Evolutionary conservation across 2,329 filamentous ascomycete species (phyloP).

Genomic region (Sporothrix dimorphospora): DNA sequence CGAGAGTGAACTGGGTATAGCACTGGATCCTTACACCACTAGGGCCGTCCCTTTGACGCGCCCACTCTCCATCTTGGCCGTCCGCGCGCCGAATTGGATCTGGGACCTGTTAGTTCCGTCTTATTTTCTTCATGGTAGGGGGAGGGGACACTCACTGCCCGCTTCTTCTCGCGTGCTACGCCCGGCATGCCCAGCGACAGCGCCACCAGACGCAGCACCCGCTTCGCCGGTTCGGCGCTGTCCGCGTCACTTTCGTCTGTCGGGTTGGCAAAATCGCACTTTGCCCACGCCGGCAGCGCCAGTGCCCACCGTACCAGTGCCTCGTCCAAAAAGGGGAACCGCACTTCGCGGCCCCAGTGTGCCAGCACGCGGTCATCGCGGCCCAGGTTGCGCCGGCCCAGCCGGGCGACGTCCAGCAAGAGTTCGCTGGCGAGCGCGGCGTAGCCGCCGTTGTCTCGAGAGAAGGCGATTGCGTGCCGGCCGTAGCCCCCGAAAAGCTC

Average conservation of each 20-base stretch:
- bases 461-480: slow-evolving; percentile 77
- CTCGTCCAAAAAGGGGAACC: slow-evolving; percentile 92
- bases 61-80: slow-evolving; percentile 78
- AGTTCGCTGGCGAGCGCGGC: slow-evolving; percentile 77
- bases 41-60: slow-evolving; percentile 70
- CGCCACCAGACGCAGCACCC: slow-evolving; percentile 76
- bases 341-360: slow-evolving; percentile 84
- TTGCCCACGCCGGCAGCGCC: slow-evolving; percentile 73
- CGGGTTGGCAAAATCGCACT: slow-evolving; percentile 78
- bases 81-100: slow-evolving; percentile 83
- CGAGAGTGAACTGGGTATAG: too few species aligned
- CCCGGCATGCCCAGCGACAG: slow-evolving; percentile 69
- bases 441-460: slow-evolving; percentile 62
- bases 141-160: slow-evolving; percentile 64
- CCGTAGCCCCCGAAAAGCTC: slow-evolving; percentile 95
- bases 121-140: neutral
- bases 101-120: slow-evolving; percentile 38
- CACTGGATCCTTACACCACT: too few species aligned
- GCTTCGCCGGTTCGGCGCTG: slow-evolving; percentile 76
- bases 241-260: slow-evolving; percentile 37
- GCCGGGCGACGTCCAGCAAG: slow-evolving; percentile 77
- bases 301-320: slow-evolving; percentile 81
- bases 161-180: slow-evolving; percentile 87
- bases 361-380: slow-evolving; percentile 90
- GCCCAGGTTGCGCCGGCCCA: slow-evolving; percentile 93